Base-by-base conservation (phyloP, 2,329 filamentous ascomycete genomes). In the Colletotrichum sp. region DNA sequence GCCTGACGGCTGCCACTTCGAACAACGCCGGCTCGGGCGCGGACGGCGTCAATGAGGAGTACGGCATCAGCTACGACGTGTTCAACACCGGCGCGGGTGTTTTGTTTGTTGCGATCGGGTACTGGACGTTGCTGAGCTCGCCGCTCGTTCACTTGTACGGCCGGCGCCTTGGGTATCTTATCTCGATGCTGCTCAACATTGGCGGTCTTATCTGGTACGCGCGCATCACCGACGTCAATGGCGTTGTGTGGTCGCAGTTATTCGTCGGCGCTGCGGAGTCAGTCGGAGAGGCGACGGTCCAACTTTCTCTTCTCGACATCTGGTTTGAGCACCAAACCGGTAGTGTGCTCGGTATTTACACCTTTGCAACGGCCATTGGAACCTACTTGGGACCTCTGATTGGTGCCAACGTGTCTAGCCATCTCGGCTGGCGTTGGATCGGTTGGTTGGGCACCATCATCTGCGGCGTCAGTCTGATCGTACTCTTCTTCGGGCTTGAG, bases 241-340 rank as follows among this genome's bases (percentile, higher is more conserved):
- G 90, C 72, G 87, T 88, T 4, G 87, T 91, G 71, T 90, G 88
- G 86, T 89, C 88, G 63, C 90, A 91, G 79, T 84, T 91, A 4
- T 91, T 91, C 71, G 88, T 91, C 4, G 90, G 90, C 18, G 89
- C 89, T 4, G 91, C 90, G 6, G 89, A 91, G 81, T 86, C 89
- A 10, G 89, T 89, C 57, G 89, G 89, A 3, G 90, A 92, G 80
- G 90, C 90, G 1, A 86, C 89, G 34, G 90, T 89, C 8, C 90
- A 92, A 79, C 81, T 91, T n/a, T 90, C 89, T 3, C 83, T 92
- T 32, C 88, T 90, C 9, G 90, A 91, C 78, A 85, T 91, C 34
- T 91, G 90, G 84, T 91, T 89, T 77, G 88, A 91, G 81, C 90
- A 92, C 78, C 89, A 90, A 75, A 87, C 89, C 59, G 90, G 90